These are phyloP conservation scores for Saitozyma sp. DNA, from an alignment of 768 basidiomycete genomes.

Conservation along the genomic window DNA sequence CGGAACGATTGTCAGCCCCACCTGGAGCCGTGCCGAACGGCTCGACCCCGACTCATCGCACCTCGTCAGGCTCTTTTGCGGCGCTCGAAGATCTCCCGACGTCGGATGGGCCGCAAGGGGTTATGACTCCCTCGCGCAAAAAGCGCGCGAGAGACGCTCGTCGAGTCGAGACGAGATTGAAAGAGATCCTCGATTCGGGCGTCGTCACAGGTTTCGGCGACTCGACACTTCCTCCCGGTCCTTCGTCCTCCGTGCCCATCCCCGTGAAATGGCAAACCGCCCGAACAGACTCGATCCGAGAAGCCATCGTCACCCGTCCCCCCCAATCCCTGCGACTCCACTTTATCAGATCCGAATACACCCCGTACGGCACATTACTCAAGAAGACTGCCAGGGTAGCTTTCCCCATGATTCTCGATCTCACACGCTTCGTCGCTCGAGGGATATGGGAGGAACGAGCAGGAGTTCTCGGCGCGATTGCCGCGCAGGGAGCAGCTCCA, in stretches of 20 bases:
- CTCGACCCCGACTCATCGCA: neutral
- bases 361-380: slow-evolving; percentile 66
- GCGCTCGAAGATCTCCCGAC: slow-evolving; percentile 13
- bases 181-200: slow-evolving; percentile 67
- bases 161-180: slow-evolving; percentile 65
- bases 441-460: slow-evolving; percentile 40
- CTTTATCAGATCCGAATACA: slow-evolving; percentile 85
- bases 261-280: slow-evolving; percentile 44
- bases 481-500: slow-evolving; percentile 36
- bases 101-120: slow-evolving; percentile 42
- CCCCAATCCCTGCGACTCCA: slow-evolving; percentile 84
- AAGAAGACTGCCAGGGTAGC: slow-evolving; percentile 80
- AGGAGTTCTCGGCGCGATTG: slow-evolving; percentile 11
- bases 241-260: slow-evolving; percentile 11
- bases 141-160: slow-evolving; percentile 71
- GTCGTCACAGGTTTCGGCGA: slow-evolving; percentile 59
- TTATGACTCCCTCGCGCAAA: slow-evolving; percentile 68
- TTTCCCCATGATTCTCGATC: slow-evolving; percentile 85
- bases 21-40: slow-evolving; percentile 17
- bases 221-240: slow-evolving; percentile 12
- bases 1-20: slow-evolving; percentile 60
- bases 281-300: slow-evolving; percentile 33
- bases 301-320: slow-evolving; percentile 59
- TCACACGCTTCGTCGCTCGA: slow-evolving; percentile 65
- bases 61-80: slow-evolving; percentile 29